Base-by-base conservation (phyloP, 805 yeast genomes). In the Kazachstania psychrophila region DNA sequence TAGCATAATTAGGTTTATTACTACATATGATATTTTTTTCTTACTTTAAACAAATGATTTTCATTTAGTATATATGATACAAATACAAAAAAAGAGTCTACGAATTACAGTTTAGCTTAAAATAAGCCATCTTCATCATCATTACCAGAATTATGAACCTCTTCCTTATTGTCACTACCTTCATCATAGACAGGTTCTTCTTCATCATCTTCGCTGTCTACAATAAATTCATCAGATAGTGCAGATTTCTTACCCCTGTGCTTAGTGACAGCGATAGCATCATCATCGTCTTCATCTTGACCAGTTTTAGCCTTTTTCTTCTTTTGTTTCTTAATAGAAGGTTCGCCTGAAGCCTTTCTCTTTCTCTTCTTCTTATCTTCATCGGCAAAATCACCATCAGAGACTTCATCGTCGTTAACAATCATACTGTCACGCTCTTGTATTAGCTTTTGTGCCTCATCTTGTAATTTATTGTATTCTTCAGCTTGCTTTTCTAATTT, bases 401-500 rank as follows among this genome's bases (percentile, higher is more conserved):
- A 61, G 6, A 54, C 65, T 2, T 49, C 63, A 23, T 48, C 65
- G 29, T 62, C 70, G 28, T 61, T 64, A n/a, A 56, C 61, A 23
- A 62, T 64, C 20, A 65, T 66, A 28, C 57, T 38, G 38, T 66
- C 69, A 67, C 78, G 70, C 46, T 72, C 75, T 41, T 64, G 70
- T 38, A 75, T 75, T 66, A 77, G 65, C 48, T 75, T 73, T 40
- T 63, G 63, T 14, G 79, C 76, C 43, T 73, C 73, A 43, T 73
- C 77, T 50, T 73, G 78, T 25, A 75, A 54, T 42, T 61, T 66
- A 42, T 60, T 60, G 47, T 67, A 68, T 50, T 72, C 73, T 33
- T 64, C 73, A 15, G 62, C 62, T 28, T 73, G 75, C 48, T 70
- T 77, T 37, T 69, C 79, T 20, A 57, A 46, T 33, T 49, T 54